Percentiles rank a stretch among this genome's conserved stretches.
These are phyloP conservation scores for Annulohypoxylon truncatum DNA, from an alignment of 2,329 filamentous ascomycete species.

Conservation along the genomic window DNA sequence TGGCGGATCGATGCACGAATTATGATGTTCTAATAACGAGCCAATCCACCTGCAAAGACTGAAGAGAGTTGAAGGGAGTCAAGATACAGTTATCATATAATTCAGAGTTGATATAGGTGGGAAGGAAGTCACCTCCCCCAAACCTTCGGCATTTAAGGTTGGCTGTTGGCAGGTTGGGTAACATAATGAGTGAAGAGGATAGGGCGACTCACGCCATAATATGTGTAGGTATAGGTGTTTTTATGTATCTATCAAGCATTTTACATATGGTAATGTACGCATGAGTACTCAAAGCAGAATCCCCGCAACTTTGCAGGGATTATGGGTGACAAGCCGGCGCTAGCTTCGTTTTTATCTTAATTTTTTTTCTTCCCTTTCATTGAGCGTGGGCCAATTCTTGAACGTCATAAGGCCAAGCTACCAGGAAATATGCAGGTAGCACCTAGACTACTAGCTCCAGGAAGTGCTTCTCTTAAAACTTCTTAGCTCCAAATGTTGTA, in stretches of 20 bases:
- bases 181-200: constrained; percentile 3
- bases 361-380: constrained; percentile 22
- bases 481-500: constrained; percentile 7
- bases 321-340: constrained; percentile 5
- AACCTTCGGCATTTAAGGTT: constrained; percentile 2
- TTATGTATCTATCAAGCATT: constrained; percentile 8
- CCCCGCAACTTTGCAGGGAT: constrained; percentile 31
- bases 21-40: constrained; percentile 3
- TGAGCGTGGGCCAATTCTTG: constrained; percentile 24
- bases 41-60: neutral
- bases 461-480: constrained; percentile 16
- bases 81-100: constrained; percentile 11
- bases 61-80: neutral
- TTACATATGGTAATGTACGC: constrained; percentile 9
- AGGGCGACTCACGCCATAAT: neutral
- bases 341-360: constrained; percentile 12
- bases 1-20: neutral
- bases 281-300: constrained; percentile 9
- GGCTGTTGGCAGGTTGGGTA: constrained; percentile 6
- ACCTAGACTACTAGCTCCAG: constrained; percentile 10
- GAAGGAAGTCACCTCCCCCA: constrained; percentile 15
- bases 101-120: neutral
- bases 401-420: constrained; percentile 35
- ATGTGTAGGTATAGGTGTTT: neutral
- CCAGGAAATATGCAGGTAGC: neutral